Evolutionary conservation across 257 asterid genomes (phyloP).

Genomic region (Agastache rugosa): DNA sequence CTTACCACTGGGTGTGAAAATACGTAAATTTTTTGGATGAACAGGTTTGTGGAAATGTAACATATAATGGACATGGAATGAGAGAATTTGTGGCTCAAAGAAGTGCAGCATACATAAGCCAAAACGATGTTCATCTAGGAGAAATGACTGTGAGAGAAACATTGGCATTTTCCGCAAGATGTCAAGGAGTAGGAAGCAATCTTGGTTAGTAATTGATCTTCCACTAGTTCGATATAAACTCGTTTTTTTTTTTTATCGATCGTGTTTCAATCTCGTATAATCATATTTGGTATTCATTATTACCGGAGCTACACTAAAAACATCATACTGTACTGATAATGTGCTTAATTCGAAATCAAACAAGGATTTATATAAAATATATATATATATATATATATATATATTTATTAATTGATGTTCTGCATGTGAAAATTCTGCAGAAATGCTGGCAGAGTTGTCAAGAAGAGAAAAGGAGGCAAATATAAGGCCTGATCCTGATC

Average conservation of each 20-base stretch:
- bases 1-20: no score
- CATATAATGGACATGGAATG: slow-evolving; percentile 69
- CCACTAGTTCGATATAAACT: neutral
- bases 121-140: slow-evolving; percentile 67
- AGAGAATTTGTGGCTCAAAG: slow-evolving; percentile 61
- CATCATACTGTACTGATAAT: no score
- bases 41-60: slow-evolving; percentile 55
- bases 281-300: no score
- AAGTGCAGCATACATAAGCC: slow-evolving; percentile 68
- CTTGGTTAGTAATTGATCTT: slow-evolving; percentile 48
- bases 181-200: slow-evolving; percentile 73
- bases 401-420: neutral
- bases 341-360: no score
- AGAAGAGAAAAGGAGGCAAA: slow-evolving; percentile 64
- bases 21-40: no score
- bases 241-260: no score
- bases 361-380: no score
- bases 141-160: slow-evolving; percentile 75
- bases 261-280: neutral
- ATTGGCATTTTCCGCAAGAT: slow-evolving; percentile 69
- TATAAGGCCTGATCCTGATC: slow-evolving; percentile 70
- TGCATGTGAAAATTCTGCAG: slow-evolving; percentile 36
- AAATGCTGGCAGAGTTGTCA: slow-evolving; percentile 64
- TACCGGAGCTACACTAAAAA: no score
- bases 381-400: no score